Conservation (phyloP, 306 rosid species). For the Heteromeles arbutifolia region DNA sequence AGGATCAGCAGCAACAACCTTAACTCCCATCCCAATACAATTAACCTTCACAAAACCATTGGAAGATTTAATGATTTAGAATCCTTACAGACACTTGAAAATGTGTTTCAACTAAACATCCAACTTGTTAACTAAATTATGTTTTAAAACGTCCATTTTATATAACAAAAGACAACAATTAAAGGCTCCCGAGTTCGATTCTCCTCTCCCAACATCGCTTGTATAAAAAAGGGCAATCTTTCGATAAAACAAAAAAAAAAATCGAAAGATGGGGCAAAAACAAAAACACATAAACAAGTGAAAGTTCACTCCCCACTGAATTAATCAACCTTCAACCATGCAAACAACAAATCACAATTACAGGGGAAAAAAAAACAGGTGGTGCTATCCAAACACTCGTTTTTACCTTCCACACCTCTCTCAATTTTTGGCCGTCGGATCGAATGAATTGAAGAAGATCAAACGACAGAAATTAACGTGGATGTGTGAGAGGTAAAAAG, state of each 20-base stretch:
- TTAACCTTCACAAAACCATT: constrained; percentile 1
- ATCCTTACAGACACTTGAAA: background rate
- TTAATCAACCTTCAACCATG: background rate
- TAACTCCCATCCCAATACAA: constrained; percentile 5
- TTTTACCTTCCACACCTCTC: too few species aligned
- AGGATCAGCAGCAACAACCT: constrained; percentile 7
- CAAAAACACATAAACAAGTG: too few species aligned
- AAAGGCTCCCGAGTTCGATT: background rate
- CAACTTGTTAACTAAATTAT: background rate
- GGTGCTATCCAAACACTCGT: too few species aligned
- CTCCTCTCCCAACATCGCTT: background rate
- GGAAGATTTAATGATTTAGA: background rate
- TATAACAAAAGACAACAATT: background rate
- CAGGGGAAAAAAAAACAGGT: background rate
- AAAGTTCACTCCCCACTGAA: background rate
- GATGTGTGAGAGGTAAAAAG: too few species aligned
- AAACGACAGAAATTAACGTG: too few species aligned
- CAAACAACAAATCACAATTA: background rate
- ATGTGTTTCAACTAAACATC: background rate
- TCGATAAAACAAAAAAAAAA: background rate
- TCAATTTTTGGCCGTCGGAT: too few species aligned
- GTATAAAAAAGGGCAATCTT: too few species aligned
- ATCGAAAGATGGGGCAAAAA: background rate
- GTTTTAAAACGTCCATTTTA: background rate
- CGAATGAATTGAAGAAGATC: too few species aligned